Conservation (phyloP, 202 grass and related monocot genomes). For the Setaria italica region DNA sequence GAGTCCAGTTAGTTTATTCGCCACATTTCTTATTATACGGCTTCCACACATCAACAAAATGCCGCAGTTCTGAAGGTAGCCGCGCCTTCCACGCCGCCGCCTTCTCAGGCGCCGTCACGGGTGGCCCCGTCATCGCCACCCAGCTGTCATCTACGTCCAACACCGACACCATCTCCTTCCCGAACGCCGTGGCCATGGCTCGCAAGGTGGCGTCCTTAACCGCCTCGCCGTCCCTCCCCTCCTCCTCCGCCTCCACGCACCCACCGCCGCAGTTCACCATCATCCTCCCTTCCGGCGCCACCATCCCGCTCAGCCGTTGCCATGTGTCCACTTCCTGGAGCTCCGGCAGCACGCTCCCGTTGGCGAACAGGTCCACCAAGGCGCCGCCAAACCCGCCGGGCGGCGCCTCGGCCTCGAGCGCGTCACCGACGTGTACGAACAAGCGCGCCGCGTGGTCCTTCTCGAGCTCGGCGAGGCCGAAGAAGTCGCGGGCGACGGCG, state of each 20-base stretch:
- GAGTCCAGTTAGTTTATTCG: not conserved
- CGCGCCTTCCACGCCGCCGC: slow-evolving; percentile 59
- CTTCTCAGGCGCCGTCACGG: slow-evolving; percentile 30
- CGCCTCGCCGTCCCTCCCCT: slow-evolving; percentile 57
- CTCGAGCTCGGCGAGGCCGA: slow-evolving; percentile 69
- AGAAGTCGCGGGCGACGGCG: slow-evolving; percentile 74
- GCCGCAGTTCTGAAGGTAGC: slow-evolving; percentile 56
- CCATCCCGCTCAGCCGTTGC: slow-evolving; percentile 48
- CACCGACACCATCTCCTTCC: slow-evolving; percentile 56
- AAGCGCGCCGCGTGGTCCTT: slow-evolving; percentile 51
- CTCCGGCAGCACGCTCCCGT: slow-evolving; percentile 71
- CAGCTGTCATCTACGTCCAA: slow-evolving; percentile 69
- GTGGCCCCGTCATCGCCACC: slow-evolving; percentile 59
- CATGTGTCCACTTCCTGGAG: slow-evolving; percentile 69
- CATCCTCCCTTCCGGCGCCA: slow-evolving; percentile 55
- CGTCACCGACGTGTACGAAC: slow-evolving; percentile 58
- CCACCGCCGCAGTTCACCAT: slow-evolving; percentile 83
- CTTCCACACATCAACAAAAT: slow-evolving; percentile 63
- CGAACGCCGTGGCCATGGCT: slow-evolving; percentile 60
- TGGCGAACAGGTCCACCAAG: slow-evolving; percentile 76
- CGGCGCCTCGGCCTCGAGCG: slow-evolving; percentile 51
- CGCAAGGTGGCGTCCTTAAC: slow-evolving; percentile 68
- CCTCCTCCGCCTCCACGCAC: slow-evolving; percentile 80
- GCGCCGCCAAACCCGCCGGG: slow-evolving; percentile 67
- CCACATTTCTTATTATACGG: slow-evolving; percentile 10